Evolutionary conservation across 306 rosid species (phyloP).

Genomic region (Dicorynia guianensis): DNA sequence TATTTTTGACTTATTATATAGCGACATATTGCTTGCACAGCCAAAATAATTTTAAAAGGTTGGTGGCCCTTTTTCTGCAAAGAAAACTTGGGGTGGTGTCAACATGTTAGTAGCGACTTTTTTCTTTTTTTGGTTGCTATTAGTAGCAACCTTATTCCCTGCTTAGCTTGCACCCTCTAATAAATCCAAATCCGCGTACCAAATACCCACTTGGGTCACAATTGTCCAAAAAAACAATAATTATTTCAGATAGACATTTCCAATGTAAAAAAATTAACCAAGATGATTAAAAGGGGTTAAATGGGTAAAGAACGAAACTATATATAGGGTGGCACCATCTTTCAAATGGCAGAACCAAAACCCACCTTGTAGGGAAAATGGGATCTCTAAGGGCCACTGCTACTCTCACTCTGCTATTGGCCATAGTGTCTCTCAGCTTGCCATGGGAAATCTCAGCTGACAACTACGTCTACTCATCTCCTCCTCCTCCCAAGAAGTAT

Average conservation of each 20-base stretch:
- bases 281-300: conserved; percentile 28
- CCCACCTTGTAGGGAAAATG: conserved; percentile 54
- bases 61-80: background rate
- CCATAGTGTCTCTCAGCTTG: conserved; percentile 52
- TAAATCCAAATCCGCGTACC: conserved; percentile 12
- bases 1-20: conserved; percentile 5
- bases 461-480: conserved; percentile 60
- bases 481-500: too few relatives aligned
- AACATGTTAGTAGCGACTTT: conserved; percentile 1
- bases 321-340: conserved; percentile 47
- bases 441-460: conserved; percentile 49
- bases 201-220: conserved; percentile 11
- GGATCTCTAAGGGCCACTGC: conserved; percentile 59
- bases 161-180: conserved; percentile 31
- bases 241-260: conserved; percentile 11
- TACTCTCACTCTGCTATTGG: conserved; percentile 49
- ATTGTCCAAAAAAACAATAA: background rate
- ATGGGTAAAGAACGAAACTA: conserved; percentile 58
- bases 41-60: conserved; percentile 4
- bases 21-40: background rate
- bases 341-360: conserved; percentile 33
- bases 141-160: too few relatives aligned
- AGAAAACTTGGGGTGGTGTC: background rate
- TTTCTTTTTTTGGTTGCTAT: too few relatives aligned
- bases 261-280: conserved; percentile 33